Evolutionary conservation across 164 flowering plant species (phyloP), one percentile per base, ranked within the genome.

Genomic region (Kalanchoe fedtschenkoi): DNA sequence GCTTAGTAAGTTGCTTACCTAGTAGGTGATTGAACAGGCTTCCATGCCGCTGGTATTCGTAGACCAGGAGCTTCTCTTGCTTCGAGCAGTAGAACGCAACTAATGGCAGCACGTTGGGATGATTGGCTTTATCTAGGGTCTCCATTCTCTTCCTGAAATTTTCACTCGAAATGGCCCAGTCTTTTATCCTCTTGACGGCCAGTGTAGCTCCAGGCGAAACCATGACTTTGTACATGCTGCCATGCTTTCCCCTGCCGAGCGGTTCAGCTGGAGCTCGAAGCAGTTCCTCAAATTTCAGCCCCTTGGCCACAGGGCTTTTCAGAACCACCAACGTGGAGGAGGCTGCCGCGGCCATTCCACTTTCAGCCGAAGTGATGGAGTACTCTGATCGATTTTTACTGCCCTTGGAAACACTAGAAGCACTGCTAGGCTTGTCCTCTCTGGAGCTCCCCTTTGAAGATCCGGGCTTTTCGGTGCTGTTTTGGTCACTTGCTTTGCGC

Each of bases 41-140:
- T 32, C 93, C 89, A 70, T 81, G 75, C 17, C 63, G 70, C 64
- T 76, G 88, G 58, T 71, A 84, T 33, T 76, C 79, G 69, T 87
- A 87, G 21, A 81, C 89, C 68, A 84, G 46, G 61, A 87, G 93
- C 77, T 84, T 84, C 74, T 87, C 93, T 66, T 78, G 79, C 68
- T 74, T 76, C 15, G 93, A 82, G 58, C 80, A 75, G 44, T 82
- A 82, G 61, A 63, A 74, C 26, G 80, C 81, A 14, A 77, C 47
- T 19, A 69, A 22, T 1, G 75, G 72, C 71, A 77, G 26, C 15
- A 75, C 74, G 60, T 72, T 68, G 2, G 72, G 75, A 68, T 80
- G 83, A 67, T 55, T 60, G 21, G 62, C 74, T 53, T 62, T 62
- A 60, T 74, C 72, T 29, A 77, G 61, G 46, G 41, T 76, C 61